Percentiles rank a stretch among this genome's conserved stretches.
Conservation (phyloP, 176 grass and related monocot species). For the Ensete glaucum region DNA sequence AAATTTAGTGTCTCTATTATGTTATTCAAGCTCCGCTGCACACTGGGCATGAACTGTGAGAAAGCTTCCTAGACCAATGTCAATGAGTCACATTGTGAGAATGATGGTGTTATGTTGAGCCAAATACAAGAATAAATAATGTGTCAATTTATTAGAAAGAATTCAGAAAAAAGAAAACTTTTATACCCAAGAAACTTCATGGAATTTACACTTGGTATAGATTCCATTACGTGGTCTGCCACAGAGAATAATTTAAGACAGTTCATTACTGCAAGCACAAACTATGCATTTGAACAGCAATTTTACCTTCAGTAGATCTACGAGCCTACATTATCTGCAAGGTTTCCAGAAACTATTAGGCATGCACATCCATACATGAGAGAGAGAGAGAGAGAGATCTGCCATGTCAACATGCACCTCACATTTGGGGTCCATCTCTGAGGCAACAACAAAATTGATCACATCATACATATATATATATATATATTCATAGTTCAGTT, state of each 20-base stretch:
- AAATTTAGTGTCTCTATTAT: constrained; percentile 30
- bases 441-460: no score
- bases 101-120: background rate
- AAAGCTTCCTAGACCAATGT: constrained; percentile 5
- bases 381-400: no score
- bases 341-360: no score
- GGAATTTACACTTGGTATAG: background rate
- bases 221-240: background rate
- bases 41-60: constrained; percentile 2
- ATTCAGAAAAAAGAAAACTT: background rate
- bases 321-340: no score
- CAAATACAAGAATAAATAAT: background rate
- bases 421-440: no score
- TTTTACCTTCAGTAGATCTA: no score
- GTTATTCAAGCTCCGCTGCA: constrained; percentile 20
- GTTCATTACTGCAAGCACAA: background rate
- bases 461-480: no score
- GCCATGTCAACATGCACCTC: no score
- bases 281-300: background rate
- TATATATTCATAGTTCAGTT: no score
- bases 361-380: no score
- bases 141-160: background rate
- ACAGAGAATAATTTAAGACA: background rate
- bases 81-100: background rate
- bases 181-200: no score